phyloP scores from a whole-genome alignment of 768 basidiomycete genomes.

The Amanita fuliginea region DNA sequence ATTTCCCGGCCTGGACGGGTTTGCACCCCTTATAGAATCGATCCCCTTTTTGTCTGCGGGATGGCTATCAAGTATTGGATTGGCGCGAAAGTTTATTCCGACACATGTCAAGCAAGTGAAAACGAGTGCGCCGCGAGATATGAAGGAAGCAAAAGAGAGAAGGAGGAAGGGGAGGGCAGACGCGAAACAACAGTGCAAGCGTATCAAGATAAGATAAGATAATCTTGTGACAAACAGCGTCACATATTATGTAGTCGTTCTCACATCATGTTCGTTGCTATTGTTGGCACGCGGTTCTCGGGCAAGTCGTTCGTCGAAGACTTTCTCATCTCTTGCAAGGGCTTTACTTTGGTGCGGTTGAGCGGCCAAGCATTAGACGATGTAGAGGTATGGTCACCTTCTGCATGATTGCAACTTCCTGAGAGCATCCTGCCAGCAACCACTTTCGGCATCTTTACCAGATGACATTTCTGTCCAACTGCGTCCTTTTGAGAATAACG shows the following conservation, averaged over 20 bases:
- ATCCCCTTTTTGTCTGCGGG: conserved; percentile 50
- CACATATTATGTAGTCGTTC: neutral
- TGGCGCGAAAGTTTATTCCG: conserved; percentile 32
- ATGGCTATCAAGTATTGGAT: conserved; percentile 39
- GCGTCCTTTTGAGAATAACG: neutral
- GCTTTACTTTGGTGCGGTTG: conserved; percentile 37
- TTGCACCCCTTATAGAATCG: conserved; percentile 30
- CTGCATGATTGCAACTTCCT: neutral
- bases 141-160: conserved; percentile 55
- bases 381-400: neutral
- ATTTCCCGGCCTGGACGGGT: conserved; percentile 24
- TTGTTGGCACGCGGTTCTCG: conserved; percentile 51
- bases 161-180: conserved; percentile 35
- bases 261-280: conserved; percentile 50
- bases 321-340: conserved; percentile 46
- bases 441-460: neutral
- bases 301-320: conserved; percentile 51
- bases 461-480: neutral
- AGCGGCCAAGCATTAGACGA: neutral
- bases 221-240: neutral
- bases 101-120: conserved; percentile 76
- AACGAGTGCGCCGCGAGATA: conserved; percentile 72
- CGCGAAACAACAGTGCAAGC: conserved; percentile 5
- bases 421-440: neutral
- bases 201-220: conserved; percentile 4